Evolutionary conservation across 202 grass and related monocot species (phyloP).

Genomic region (Musa balbisiana): DNA sequence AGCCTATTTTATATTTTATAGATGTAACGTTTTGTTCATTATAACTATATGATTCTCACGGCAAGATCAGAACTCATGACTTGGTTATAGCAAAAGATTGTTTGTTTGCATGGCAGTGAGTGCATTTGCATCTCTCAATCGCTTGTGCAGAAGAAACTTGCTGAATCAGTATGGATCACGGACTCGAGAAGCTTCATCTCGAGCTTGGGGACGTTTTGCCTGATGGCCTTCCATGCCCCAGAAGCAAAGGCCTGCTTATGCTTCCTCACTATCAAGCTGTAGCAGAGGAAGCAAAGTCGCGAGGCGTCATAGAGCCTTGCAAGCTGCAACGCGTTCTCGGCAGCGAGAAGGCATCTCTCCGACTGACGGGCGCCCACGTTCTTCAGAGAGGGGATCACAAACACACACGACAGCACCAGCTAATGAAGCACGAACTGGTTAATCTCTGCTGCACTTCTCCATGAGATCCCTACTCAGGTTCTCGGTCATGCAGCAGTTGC

Average conservation of each 20-base stretch:
- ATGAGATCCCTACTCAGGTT: constrained; percentile 24
- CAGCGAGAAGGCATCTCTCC: constrained; percentile 25
- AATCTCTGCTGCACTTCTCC: constrained; percentile 31
- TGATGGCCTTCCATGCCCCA: constrained; percentile 36
- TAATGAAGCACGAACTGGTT: constrained; percentile 33
- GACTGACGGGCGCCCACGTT: constrained; percentile 18
- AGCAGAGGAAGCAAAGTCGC: constrained; percentile 20
- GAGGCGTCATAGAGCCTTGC: constrained; percentile 25
- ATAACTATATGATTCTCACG: too few species aligned
- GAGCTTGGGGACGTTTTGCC: constrained; percentile 22
- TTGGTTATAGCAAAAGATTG: too few species aligned
- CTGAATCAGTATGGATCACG: constrained; percentile 11
- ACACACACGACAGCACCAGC: constrained; percentile 35
- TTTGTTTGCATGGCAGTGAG: too few species aligned
- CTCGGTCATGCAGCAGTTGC: not conserved
- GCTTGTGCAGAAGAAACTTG: not conserved
- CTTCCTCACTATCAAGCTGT: constrained; percentile 30
- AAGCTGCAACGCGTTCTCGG: constrained; percentile 33
- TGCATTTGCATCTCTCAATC: too few species aligned
- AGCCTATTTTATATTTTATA: too few species aligned
- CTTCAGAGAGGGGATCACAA: constrained; percentile 28
- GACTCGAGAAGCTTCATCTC: constrained; percentile 26
- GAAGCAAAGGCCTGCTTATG: constrained; percentile 11
- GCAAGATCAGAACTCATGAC: too few species aligned
- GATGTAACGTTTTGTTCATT: too few species aligned